Percentiles rank a stretch among this genome's conserved stretches.
These are phyloP conservation scores for Magnolia kwangsiensis DNA, from an alignment of 164 flowering plant species.

Conservation along the genomic window DNA sequence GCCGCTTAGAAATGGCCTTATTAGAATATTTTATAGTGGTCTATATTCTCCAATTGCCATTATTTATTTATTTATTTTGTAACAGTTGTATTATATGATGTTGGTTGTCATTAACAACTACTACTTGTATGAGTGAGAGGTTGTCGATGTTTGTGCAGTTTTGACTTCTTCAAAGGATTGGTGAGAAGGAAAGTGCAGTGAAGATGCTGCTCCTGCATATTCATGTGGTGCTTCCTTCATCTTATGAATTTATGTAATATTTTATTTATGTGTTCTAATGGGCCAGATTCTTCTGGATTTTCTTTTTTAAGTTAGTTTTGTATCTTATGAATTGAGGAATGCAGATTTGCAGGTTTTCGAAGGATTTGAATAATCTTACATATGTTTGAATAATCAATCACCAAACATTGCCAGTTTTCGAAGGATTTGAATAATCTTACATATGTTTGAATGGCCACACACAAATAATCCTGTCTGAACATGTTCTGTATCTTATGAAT, in stretches of 20 bases:
- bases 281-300: not conserved
- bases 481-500: not conserved
- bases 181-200: slow-evolving; percentile 55
- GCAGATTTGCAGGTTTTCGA: too few relatives aligned
- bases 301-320: not conserved
- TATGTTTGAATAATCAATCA: not conserved
- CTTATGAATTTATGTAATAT: not conserved
- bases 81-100: too few relatives aligned
- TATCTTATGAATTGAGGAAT: too few relatives aligned
- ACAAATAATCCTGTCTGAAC: not conserved
- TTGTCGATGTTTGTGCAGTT: slow-evolving; percentile 37
- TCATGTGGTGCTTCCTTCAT: not conserved
- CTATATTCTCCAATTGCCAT: too few relatives aligned
- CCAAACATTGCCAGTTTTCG: not conserved
- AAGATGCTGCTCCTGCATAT: slow-evolving; percentile 13
- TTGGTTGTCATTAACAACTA: too few relatives aligned
- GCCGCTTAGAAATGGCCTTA: too few relatives aligned
- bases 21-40: too few relatives aligned
- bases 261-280: not conserved
- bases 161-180: slow-evolving; percentile 81
- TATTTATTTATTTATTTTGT: too few relatives aligned
- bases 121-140: not conserved
- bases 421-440: not conserved
- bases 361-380: too few relatives aligned
- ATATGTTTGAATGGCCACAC: not conserved